Percentiles rank a stretch among this genome's conserved stretches.
Evolutionary conservation across 805 yeast species (phyloP).

Genomic region (Suhomyces tanzawaensis): DNA sequence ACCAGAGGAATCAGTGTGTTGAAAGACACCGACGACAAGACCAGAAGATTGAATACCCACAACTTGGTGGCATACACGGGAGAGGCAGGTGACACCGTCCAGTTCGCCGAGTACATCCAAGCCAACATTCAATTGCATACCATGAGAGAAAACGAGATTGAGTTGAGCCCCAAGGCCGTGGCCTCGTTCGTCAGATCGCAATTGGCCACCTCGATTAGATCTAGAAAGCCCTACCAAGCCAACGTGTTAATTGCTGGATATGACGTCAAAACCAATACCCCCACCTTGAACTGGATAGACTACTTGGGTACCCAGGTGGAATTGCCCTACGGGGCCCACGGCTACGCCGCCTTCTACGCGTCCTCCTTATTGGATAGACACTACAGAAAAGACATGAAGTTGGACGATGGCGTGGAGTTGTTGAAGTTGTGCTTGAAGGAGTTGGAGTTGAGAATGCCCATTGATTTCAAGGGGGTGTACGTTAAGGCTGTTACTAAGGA

Average conservation of each 20-base stretch:
- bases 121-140: conserved; percentile 88
- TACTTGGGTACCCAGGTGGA: conserved; percentile 89
- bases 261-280: conserved; percentile 55
- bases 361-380: conserved; percentile 88
- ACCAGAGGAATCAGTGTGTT: conserved; percentile 86
- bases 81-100: conserved; percentile 94
- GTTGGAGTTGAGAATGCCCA: conserved; percentile 79
- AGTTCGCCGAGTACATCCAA: conserved; percentile 90
- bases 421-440: conserved; percentile 74
- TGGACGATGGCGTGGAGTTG: conserved; percentile 76
- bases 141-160: conserved; percentile 75
- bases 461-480: conserved; percentile 87
- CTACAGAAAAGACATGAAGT: conserved; percentile 70
- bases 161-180: conserved; percentile 79
- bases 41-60: conserved; percentile 69
- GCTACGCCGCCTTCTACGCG: conserved; percentile 96
- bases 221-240: conserved; percentile 91
- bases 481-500: conserved; percentile 65
- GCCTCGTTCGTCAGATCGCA: conserved; percentile 86
- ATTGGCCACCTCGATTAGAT: conserved; percentile 82
- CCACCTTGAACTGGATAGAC: conserved; percentile 84
- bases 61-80: conserved; percentile 88
- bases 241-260: conserved; percentile 86
- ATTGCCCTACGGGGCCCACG: conserved; percentile 96
- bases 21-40: conserved; percentile 78